A percentile compares a stretch with the other conserved stretches of the same genome.
Conservation (phyloP, 208 protist species). For the Crithidia fasciculata region DNA sequence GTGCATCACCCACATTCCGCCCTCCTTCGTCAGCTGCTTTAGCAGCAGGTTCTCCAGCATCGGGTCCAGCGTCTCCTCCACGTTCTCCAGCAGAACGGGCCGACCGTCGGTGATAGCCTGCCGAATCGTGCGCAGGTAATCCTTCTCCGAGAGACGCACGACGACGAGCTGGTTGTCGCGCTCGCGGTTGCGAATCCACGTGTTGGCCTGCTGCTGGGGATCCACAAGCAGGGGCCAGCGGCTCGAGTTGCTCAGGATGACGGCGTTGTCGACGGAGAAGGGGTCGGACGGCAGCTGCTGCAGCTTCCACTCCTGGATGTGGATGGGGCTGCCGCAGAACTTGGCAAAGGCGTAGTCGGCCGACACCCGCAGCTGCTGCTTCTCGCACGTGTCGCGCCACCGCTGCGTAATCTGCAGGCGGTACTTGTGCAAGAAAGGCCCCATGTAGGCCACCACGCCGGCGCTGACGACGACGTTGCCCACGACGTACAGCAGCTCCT, state of each 20-base stretch:
- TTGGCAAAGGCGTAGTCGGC: conserved; percentile 84
- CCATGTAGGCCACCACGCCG: conserved; percentile 96
- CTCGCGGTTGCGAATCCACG: conserved; percentile 94
- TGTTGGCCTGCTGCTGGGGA: conserved; percentile 95
- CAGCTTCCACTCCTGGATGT: conserved; percentile 94
- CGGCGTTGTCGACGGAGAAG: conserved; percentile 95
- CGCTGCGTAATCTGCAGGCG: conserved; percentile 66
- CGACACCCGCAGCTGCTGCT: conserved; percentile 78
- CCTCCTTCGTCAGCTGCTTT: conserved; percentile 93
- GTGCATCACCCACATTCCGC: conserved; percentile 90
- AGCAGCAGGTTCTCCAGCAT: conserved; percentile 97
- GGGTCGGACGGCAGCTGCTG: conserved; percentile 92
- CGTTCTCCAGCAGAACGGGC: conserved; percentile 96
- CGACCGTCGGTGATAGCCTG: conserved; percentile 93
- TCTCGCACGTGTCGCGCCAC: conserved; percentile 83
- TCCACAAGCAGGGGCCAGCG: conserved; percentile 95
- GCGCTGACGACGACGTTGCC: conserved; percentile 96
- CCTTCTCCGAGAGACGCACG: conserved; percentile 78
- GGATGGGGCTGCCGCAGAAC: conserved; percentile 90
- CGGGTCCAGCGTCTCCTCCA: conserved; percentile 97
- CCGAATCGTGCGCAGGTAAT: conserved; percentile 90
- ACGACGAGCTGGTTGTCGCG: conserved; percentile 85
- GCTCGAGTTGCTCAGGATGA: conserved; percentile 91
- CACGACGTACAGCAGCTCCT: conserved; percentile 86
- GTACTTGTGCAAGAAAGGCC: conserved; percentile 95